These are phyloP conservation scores for Salix dunnii DNA, from an alignment of 345 rosid species.

Conservation along the genomic window DNA sequence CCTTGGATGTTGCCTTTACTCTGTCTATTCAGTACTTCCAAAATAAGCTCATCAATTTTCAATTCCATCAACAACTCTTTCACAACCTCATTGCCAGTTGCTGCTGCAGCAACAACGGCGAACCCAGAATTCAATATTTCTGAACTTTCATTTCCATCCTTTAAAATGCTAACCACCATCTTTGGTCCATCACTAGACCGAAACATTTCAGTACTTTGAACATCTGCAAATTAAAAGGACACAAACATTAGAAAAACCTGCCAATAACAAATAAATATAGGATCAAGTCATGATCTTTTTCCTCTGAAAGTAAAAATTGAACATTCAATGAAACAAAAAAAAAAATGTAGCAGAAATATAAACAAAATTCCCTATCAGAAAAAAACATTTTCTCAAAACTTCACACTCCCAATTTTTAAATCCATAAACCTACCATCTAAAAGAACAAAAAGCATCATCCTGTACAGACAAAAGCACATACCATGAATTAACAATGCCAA, in stretches of 20 bases:
- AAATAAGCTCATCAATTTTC: conserved; percentile 66
- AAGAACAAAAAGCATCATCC: neutral
- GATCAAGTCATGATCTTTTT: neutral
- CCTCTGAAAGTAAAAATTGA: neutral
- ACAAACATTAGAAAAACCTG: neutral
- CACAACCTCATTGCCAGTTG: conserved; percentile 85
- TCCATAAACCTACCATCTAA: neutral
- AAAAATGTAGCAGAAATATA: neutral
- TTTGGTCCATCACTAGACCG: conserved; percentile 52
- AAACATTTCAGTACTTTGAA: conserved; percentile 65
- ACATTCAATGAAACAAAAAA: neutral
- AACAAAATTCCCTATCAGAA: neutral
- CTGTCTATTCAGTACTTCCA: conserved; percentile 48
- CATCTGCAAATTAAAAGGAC: conserved; percentile 41
- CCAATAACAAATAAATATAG: conserved; percentile 1
- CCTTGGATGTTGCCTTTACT: conserved; percentile 38
- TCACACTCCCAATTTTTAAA: neutral
- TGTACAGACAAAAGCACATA: conserved; percentile 17
- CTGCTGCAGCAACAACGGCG: conserved; percentile 65
- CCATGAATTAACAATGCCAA: conserved; percentile 61
- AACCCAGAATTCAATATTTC: conserved; percentile 56
- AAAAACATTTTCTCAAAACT: neutral
- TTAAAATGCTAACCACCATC: conserved; percentile 48
- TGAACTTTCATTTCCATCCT: conserved; percentile 38
- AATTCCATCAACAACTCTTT: conserved; percentile 77